Percentiles rank a stretch among this genome's conserved stretches.
Evolutionary conservation across 2,329 filamentous ascomycete genomes (phyloP).

Genomic region (Neofusicoccum ribis): DNA sequence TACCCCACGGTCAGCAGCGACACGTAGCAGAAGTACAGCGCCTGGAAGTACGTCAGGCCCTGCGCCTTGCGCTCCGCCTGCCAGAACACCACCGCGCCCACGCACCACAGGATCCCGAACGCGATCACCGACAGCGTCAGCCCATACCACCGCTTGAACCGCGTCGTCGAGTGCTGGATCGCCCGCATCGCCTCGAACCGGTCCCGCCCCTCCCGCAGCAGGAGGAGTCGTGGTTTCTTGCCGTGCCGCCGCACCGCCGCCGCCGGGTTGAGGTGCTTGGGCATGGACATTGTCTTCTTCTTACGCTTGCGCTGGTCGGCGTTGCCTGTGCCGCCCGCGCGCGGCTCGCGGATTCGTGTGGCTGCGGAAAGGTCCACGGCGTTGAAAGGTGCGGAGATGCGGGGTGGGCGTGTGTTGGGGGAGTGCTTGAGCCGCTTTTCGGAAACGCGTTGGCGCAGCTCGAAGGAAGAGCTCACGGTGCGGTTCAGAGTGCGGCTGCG

Average conservation of each 20-base stretch:
- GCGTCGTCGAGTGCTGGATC: constrained; percentile 67
- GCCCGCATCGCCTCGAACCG: constrained; percentile 80
- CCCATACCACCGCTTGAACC: constrained; percentile 72
- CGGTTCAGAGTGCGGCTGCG: constrained; percentile 56
- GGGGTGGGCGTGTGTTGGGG: neutral
- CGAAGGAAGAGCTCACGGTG: constrained; percentile 54
- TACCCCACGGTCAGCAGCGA: constrained; percentile 85
- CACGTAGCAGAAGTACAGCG: constrained; percentile 84
- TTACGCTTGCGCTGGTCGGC: neutral
- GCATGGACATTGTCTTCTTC: neutral
- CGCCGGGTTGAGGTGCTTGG: neutral
- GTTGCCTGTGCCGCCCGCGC: neutral
- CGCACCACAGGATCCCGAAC: constrained; percentile 76
- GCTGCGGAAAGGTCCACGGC: constrained; percentile 20
- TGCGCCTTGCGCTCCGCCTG: constrained; percentile 56
- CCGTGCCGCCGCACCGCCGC: constrained; percentile 21
- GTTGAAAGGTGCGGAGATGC: constrained; percentile 26
- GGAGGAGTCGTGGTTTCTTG: constrained; percentile 47
- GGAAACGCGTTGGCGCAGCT: constrained; percentile 42
- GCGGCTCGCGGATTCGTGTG: constrained; percentile 9
- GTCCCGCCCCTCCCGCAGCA: constrained; percentile 60
- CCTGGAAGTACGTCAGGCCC: constrained; percentile 71
- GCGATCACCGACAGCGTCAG: constrained; percentile 66
- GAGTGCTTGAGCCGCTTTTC: neutral
- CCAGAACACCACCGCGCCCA: constrained; percentile 77